A percentile compares a stretch with the other conserved stretches of the same genome.
Evolutionary conservation across 768 basidiomycete genomes (phyloP).

Genomic region (Lactarius indigo): DNA sequence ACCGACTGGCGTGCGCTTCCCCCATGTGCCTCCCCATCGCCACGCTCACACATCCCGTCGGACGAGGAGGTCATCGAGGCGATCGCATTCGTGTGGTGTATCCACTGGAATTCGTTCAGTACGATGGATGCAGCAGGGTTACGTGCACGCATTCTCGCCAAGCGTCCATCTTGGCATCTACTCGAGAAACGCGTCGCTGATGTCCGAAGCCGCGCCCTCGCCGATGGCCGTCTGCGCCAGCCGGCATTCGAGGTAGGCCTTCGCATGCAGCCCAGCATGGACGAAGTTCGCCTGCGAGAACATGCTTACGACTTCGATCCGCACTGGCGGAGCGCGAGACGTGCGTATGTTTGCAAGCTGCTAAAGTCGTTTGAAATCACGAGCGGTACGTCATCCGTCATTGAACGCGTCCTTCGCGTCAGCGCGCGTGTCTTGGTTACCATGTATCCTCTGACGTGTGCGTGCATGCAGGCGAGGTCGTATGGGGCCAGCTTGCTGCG

Average conservation of each 20-base stretch:
- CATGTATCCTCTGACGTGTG: neutral
- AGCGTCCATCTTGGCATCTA: constrained; percentile 13
- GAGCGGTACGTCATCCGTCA: constrained; percentile 12
- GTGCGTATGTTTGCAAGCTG: constrained; percentile 9
- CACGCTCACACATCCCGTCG: constrained; percentile 17
- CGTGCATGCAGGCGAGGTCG: constrained; percentile 16
- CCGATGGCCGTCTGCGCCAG: constrained; percentile 17
- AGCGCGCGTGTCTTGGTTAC: neutral
- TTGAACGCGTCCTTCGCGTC: neutral
- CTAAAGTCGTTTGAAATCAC: constrained; percentile 16
- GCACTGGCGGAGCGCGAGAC: constrained; percentile 13
- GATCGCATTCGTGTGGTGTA: constrained; percentile 20
- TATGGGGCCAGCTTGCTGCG: constrained; percentile 22
- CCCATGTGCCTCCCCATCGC: constrained; percentile 14
- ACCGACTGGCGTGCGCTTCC: constrained; percentile 21
- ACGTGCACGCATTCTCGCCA: constrained; percentile 15
- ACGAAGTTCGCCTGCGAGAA: constrained; percentile 18
- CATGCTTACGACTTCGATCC: constrained; percentile 16
- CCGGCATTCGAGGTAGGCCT: constrained; percentile 15
- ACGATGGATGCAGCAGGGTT: constrained; percentile 19
- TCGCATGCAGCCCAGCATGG: constrained; percentile 16
- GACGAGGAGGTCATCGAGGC: constrained; percentile 21
- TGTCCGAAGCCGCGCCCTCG: constrained; percentile 12
- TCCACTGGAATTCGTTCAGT: constrained; percentile 24
- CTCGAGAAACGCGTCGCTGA: constrained; percentile 18